These are phyloP conservation scores for Plasmodium berghei DNA, from an alignment of 169 alveolate species.

Conservation along the genomic window DNA sequence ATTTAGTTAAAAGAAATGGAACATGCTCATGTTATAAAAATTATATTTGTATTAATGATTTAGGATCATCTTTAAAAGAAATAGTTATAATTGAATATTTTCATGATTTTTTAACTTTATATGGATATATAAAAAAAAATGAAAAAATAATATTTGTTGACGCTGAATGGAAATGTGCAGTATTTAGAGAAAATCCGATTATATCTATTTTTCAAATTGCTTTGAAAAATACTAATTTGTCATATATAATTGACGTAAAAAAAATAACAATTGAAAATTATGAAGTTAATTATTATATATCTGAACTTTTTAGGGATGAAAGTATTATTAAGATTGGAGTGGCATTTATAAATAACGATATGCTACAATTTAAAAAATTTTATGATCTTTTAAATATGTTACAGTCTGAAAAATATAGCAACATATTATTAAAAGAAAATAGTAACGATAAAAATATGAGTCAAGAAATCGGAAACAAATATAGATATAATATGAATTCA, in stretches of 20 bases:
- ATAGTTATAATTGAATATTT: constrained; percentile 25
- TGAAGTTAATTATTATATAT: constrained; percentile 48
- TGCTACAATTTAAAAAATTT: constrained; percentile 55
- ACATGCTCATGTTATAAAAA: constrained; percentile 38
- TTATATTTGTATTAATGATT: constrained; percentile 48
- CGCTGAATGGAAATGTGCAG: constrained; percentile 64
- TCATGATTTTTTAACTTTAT: constrained; percentile 24
- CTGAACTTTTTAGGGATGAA: constrained; percentile 53
- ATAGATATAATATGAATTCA: neutral
- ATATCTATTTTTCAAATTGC: constrained; percentile 62
- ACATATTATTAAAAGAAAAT: constrained; percentile 14
- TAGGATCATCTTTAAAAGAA: constrained; percentile 44
- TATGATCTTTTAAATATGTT: constrained; percentile 47
- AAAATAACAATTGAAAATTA: constrained; percentile 50
- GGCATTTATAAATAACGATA: constrained; percentile 60
- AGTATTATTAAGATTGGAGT: constrained; percentile 69
- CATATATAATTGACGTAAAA: constrained; percentile 51
- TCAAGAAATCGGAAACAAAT: neutral
- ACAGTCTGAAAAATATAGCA: constrained; percentile 17
- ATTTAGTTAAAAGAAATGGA: constrained; percentile 44
- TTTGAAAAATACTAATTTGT: constrained; percentile 15
- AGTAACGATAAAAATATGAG: neutral
- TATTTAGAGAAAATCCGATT: constrained; percentile 56
- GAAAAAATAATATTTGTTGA: constrained; percentile 58
- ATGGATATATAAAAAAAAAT: constrained; percentile 46